Conservation (phyloP, 1,284 basidiomycete species). For the Ustilago xerochloae region DNA sequence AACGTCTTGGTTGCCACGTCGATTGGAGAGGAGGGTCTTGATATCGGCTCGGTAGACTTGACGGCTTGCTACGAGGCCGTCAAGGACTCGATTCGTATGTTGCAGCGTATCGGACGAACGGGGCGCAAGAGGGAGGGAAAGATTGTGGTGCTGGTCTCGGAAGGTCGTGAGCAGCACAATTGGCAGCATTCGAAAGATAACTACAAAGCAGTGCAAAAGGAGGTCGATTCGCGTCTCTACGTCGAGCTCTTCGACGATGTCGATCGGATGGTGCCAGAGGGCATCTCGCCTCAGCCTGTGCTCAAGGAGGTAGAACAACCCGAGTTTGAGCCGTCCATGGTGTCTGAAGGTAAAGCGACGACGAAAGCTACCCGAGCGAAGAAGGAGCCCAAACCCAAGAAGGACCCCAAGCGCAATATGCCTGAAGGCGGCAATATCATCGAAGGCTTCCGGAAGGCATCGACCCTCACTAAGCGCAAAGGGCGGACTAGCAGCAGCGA, state of each 20-base stretch:
- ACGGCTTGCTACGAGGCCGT: slow-evolving; percentile 97
- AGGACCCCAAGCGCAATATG: slow-evolving; percentile 59
- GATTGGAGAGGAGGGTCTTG: slow-evolving; percentile 98
- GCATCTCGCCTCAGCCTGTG: slow-evolving; percentile 79
- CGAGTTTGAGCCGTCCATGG: slow-evolving; percentile 64
- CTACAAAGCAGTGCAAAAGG: slow-evolving; percentile 88
- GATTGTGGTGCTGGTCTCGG: slow-evolving; percentile 91
- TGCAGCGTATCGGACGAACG: slow-evolving; percentile 95
- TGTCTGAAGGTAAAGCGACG: slow-evolving; percentile 24
- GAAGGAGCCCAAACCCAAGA: slow-evolving; percentile 41
- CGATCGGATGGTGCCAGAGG: slow-evolving; percentile 82
- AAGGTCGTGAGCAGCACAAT: slow-evolving; percentile 89
- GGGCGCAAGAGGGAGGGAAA: slow-evolving; percentile 90
- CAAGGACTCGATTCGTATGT: slow-evolving; percentile 94
- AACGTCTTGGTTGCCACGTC: slow-evolving; percentile 96
- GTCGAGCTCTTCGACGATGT: slow-evolving; percentile 94
- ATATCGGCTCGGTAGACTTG: slow-evolving; percentile 98
- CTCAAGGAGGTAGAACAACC: slow-evolving; percentile 78
- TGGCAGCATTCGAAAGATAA: slow-evolving; percentile 88
- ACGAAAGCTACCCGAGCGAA: slow-evolving; percentile 20
- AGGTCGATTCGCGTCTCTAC: slow-evolving; percentile 84
- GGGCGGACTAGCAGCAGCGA: slow-evolving; percentile 11
- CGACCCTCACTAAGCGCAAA: slow-evolving; percentile 46
- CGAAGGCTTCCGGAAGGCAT: slow-evolving; percentile 57
- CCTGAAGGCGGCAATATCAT: slow-evolving; percentile 48